Base-by-base conservation (phyloP, 495 filamentous ascomycete species). In the Penicillium maclennaniae region DNA sequence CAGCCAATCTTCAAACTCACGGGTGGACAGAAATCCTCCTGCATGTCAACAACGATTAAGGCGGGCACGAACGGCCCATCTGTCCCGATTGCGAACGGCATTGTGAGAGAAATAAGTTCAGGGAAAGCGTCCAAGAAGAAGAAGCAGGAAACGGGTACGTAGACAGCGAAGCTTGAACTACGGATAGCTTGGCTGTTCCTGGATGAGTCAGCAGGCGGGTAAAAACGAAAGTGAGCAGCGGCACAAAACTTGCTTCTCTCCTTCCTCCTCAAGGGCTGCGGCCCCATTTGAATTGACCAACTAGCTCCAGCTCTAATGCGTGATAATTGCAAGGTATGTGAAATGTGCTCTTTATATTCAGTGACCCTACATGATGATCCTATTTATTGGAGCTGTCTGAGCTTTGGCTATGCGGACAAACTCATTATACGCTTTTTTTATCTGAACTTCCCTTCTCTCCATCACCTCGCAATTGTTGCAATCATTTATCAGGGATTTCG, bases 331-430 rank as follows among this genome's bases (percentile, higher is more conserved):
- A 69, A 71, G 73, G 73, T 77, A 72, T 53, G 73, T 58, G 26
- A 27, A 16, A 36, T 50, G 0, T 47, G 9, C 49, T 43, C 20
- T 28, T 20, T 37, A 51, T 44, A 43, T 43, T 44, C 45, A 36
- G 37, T 47, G 28, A 39, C 28, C 45, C 37, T 63, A 47, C 59
- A 74, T 86, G 85, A 88, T 87, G 83, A 87, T 58, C 64, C 62
- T 65, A 68, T 66, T 78, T 95, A 95, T 96, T 97, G 92, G 92
- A 97, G 92, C 92, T 97, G 90, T 97, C 92, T 84, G 87, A 92
- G 81, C 72, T 73, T 70, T 53, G 68, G 69, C 69, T 72, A 77
- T 71, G 76, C 66, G 73, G 69, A 78, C 60, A 75, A 73, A 70
- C 60, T 63, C 70, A 68, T 68, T 71, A 78, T 76, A 73, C 77